Percentiles rank a stretch among this genome's conserved stretches.
Conservation (phyloP, 2,329 filamentous ascomycete species). For the Neofusicoccum cordaticola region DNA sequence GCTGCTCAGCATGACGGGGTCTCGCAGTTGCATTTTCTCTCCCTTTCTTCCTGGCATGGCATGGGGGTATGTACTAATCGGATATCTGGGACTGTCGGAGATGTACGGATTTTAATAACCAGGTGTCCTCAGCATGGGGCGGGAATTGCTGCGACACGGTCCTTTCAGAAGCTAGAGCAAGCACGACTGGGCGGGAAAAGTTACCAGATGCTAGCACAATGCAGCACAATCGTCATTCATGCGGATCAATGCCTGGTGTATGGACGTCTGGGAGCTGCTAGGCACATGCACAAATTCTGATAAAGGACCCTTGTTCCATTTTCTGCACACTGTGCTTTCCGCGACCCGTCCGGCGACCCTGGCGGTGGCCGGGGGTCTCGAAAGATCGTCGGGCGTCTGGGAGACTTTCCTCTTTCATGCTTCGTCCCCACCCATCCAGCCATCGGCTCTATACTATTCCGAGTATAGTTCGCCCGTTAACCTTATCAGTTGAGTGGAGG, state of each 20-base stretch:
- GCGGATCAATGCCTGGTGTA: background rate
- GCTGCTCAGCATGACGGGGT: background rate
- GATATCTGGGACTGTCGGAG: background rate
- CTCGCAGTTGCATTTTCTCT: background rate
- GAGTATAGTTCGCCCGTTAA: slow-evolving; percentile 4
- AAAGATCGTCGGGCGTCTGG: slow-evolving; percentile 3
- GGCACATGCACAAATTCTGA: background rate
- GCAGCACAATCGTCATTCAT: background rate
- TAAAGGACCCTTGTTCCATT: background rate
- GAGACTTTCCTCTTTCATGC: slow-evolving; percentile 9
- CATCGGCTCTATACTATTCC: background rate
- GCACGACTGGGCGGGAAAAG: background rate
- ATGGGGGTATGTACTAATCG: slow-evolving; percentile 3
- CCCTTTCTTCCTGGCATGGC: slow-evolving; percentile 4
- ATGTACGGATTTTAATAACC: background rate
- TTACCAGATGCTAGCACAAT: background rate
- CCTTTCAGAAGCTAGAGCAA: background rate
- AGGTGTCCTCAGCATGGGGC: background rate
- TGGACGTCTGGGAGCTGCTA: background rate
- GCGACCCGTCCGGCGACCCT: background rate
- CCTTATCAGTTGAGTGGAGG: slow-evolving; percentile 11
- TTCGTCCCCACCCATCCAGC: background rate
- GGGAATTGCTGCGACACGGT: background rate
- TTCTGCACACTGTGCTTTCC: background rate
- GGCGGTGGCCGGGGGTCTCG: background rate